phyloP scores from a whole-genome alignment of 768 basidiomycete species.

The Chalciporus chontae region DNA sequence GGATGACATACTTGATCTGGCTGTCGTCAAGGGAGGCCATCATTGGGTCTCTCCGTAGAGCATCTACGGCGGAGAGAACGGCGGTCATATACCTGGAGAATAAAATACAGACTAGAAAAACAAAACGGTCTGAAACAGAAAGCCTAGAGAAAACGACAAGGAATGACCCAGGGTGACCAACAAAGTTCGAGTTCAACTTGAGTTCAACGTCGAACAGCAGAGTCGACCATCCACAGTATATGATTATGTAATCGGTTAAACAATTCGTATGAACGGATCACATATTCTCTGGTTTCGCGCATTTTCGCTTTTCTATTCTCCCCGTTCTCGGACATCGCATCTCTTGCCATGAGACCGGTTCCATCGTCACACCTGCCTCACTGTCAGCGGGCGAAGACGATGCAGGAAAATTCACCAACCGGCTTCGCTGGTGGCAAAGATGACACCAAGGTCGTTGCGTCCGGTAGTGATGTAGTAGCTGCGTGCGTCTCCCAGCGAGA shows the following conservation, averaged over 20 bases:
- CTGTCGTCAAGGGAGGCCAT: conserved; percentile 64
- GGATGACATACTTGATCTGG: conserved; percentile 49
- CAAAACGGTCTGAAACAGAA: conserved; percentile 7
- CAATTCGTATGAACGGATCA: conserved; percentile 21
- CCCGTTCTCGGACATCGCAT: conserved; percentile 88
- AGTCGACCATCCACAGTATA: neutral
- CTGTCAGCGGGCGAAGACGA: conserved; percentile 3
- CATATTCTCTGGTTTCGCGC: conserved; percentile 72
- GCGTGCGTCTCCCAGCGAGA: conserved; percentile 87
- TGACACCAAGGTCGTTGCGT: conserved; percentile 85
- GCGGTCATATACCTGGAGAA: conserved; percentile 49
- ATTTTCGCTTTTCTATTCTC: conserved; percentile 76
- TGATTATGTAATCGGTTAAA: neutral
- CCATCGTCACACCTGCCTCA: conserved; percentile 67
- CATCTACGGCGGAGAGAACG: conserved; percentile 58
- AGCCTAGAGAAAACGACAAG: conserved; percentile 3
- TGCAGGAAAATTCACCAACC: conserved; percentile 41
- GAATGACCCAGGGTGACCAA: neutral
- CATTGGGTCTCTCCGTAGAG: conserved; percentile 53
- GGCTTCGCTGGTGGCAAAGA: conserved; percentile 86
- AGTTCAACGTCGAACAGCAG: neutral
- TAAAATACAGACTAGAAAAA: conserved; percentile 24
- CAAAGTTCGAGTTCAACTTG: neutral
- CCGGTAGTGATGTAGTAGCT: conserved; percentile 93
- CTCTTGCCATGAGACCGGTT: conserved; percentile 86